These are phyloP conservation scores for Thelonectria blattea DNA, from an alignment of 2,329 filamentous ascomycete species.

Conservation along the genomic window DNA sequence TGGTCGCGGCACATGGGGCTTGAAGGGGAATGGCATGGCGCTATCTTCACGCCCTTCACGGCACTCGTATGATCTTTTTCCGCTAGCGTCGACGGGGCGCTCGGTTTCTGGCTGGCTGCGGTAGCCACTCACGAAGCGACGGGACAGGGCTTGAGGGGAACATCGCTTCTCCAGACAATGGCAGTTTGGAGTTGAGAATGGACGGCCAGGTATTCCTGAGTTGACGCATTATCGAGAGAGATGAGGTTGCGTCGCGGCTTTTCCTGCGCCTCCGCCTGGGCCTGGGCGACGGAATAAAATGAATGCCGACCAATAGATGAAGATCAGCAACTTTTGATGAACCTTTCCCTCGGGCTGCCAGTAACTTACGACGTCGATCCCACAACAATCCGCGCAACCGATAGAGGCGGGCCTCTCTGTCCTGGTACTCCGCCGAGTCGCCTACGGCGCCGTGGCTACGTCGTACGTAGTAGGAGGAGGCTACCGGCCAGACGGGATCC, in stretches of 20 bases:
- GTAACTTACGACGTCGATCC: background rate
- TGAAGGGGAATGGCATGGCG: constrained; percentile 32
- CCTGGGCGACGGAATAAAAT: background rate
- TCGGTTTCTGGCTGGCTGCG: constrained; percentile 33
- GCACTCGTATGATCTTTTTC: constrained; percentile 39
- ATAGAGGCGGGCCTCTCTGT: background rate
- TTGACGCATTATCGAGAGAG: constrained; percentile 7
- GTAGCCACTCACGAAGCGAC: constrained; percentile 32
- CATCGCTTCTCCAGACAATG: constrained; percentile 23
- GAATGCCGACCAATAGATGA: background rate
- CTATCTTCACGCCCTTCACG: constrained; percentile 31
- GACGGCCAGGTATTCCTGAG: constrained; percentile 3
- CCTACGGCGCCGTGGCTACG: background rate
- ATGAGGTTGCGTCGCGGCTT: constrained; percentile 12
- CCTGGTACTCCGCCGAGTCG: background rate
- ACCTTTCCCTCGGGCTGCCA: background rate
- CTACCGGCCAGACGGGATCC: constrained; percentile 14
- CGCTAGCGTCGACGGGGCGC: constrained; percentile 33
- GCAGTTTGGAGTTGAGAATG: constrained; percentile 20
- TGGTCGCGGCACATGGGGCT: constrained; percentile 36
- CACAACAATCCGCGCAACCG: background rate
- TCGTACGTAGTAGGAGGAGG: no score
- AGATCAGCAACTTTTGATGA: background rate
- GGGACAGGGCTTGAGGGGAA: constrained; percentile 22
- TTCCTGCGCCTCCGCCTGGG: constrained; percentile 2